phyloP scores from a whole-genome alignment of 208 protist genomes.

The Acanthamoeba polyphaga region DNA sequence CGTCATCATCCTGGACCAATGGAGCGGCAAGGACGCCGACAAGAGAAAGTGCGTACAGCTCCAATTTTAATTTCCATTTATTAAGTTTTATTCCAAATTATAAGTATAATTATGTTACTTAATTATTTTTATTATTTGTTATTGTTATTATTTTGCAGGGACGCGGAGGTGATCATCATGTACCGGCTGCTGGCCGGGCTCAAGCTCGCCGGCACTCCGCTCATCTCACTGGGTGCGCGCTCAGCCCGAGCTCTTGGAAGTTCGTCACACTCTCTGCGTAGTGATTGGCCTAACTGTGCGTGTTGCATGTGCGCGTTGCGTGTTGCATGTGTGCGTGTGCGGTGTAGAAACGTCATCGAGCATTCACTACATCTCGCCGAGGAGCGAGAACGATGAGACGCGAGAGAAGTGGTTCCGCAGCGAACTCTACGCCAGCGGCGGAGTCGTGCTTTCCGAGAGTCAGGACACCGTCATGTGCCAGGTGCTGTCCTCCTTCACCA shows the following conservation, averaged over 20 bases:
- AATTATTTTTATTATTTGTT: too few relatives aligned
- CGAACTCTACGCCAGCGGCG: slow-evolving; percentile 60
- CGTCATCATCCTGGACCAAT: slow-evolving; percentile 34
- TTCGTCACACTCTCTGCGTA: too few relatives aligned
- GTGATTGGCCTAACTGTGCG: too few relatives aligned
- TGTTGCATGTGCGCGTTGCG: neutral
- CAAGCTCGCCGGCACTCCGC: neutral
- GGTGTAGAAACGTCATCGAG: neutral
- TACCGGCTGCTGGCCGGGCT: slow-evolving; percentile 30
- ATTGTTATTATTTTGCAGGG: neutral
- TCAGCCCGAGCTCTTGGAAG: too few relatives aligned
- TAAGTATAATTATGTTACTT: too few relatives aligned
- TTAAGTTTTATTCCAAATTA: too few relatives aligned
- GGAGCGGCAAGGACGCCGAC: neutral
- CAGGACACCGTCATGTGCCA: slow-evolving; percentile 53
- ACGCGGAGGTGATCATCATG: slow-evolving; percentile 47
- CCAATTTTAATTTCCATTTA: too few relatives aligned
- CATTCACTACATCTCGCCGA: neutral
- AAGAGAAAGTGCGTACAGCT: neutral
- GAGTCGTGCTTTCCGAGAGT: slow-evolving; percentile 32
- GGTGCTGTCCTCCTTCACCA: neutral
- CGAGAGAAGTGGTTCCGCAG: slow-evolving; percentile 6
- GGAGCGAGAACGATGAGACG: neutral
- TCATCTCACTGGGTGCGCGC: slow-evolving; percentile 19
- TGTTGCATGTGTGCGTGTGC: neutral